Conservation (phyloP, 169 alveolate species). For the Eimeria tenella region DNA sequence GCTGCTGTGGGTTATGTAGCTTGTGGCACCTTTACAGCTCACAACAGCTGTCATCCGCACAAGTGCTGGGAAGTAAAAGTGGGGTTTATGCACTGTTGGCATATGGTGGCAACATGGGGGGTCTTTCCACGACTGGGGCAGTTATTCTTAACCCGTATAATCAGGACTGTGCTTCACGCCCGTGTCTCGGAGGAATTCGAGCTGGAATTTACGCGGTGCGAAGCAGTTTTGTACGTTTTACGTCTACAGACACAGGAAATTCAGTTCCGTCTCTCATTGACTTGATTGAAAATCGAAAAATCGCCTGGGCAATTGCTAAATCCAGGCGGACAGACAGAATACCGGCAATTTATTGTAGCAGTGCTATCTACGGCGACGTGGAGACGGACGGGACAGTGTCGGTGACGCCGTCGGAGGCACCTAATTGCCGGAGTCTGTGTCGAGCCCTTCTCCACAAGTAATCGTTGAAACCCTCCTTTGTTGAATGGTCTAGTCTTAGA, state of each 20-base stretch:
- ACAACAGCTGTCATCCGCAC: too few relatives aligned
- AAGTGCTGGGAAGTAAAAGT: too few relatives aligned
- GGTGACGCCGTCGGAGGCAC: constrained; percentile 39
- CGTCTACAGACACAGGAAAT: constrained; percentile 12
- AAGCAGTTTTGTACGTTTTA: background rate
- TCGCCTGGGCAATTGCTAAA: background rate
- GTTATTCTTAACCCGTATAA: too few relatives aligned
- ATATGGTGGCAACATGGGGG: too few relatives aligned
- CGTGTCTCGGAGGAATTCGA: too few relatives aligned
- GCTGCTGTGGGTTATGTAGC: too few relatives aligned
- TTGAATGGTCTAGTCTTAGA: background rate
- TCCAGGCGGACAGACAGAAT: background rate
- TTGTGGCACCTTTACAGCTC: too few relatives aligned
- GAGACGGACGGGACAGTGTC: background rate
- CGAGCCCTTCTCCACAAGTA: constrained; percentile 54
- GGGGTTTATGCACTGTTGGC: too few relatives aligned
- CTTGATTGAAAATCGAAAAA: constrained; percentile 19
- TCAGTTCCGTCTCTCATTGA: constrained; percentile 20
- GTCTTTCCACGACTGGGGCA: too few relatives aligned
- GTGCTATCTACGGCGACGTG: constrained; percentile 20
- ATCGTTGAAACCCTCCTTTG: background rate
- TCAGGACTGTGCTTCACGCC: too few relatives aligned
- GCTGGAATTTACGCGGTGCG: background rate
- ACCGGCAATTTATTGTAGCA: constrained; percentile 16
- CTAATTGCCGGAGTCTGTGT: constrained; percentile 50